Percentiles rank a stretch among this genome's conserved stretches.
phyloP scores from a whole-genome alignment of 257 asterid genomes.

The Solanum etuberosum region DNA sequence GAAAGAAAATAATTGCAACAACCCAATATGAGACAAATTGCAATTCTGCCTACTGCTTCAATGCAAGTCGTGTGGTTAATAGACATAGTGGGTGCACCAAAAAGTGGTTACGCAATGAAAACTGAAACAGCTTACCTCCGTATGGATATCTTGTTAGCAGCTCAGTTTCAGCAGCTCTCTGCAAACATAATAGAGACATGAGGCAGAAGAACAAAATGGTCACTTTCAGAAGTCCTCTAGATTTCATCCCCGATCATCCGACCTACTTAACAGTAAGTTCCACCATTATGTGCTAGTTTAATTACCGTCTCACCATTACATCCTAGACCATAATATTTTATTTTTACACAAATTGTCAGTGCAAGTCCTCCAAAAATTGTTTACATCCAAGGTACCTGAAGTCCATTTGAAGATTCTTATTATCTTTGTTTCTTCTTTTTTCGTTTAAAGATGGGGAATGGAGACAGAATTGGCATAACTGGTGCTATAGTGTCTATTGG shows the following conservation, averaged over 20 bases:
- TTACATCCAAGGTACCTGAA: background rate
- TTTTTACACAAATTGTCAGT: background rate
- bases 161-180: constrained; percentile 98
- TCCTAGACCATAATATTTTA: background rate
- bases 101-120: background rate
- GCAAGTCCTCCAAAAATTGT: background rate
- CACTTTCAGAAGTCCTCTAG: background rate
- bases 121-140: constrained; percentile 52
- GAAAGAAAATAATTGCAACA: background rate
- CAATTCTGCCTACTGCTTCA: background rate
- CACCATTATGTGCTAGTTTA: background rate
- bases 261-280: background rate
- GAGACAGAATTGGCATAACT: background rate
- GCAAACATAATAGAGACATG: constrained; percentile 15
- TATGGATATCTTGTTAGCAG: constrained; percentile 72
- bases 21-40: background rate
- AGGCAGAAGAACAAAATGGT: background rate
- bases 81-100: background rate
- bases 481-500: background rate
- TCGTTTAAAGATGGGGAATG: background rate
- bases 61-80: background rate
- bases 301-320: background rate
- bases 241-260: background rate
- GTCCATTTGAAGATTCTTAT: background rate
- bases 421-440: background rate